A percentile compares a stretch with the other conserved stretches of the same genome.
Evolutionary conservation across 1,284 basidiomycete genomes (phyloP).

Genomic region (Apiotrichum akiyoshidainum): DNA sequence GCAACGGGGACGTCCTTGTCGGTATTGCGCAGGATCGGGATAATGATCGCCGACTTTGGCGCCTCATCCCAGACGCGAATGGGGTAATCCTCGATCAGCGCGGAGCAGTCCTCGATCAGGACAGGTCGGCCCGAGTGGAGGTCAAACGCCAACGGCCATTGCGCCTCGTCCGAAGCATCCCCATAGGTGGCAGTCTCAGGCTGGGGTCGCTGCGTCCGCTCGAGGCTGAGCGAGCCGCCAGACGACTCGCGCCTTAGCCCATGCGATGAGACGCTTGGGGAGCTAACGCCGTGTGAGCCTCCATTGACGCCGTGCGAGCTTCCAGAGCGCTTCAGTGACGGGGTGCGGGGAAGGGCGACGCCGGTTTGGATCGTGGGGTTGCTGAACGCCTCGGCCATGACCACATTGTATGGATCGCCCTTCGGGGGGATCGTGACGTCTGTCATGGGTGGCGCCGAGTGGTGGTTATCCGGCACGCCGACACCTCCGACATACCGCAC

Average conservation of each 20-base stretch:
- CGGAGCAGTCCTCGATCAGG: conserved; percentile 43
- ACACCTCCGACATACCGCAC: conserved; percentile 29
- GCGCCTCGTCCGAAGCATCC: background rate
- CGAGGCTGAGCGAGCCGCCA: too few relatives aligned
- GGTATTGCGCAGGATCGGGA: conserved; percentile 47
- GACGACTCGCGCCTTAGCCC: too few relatives aligned
- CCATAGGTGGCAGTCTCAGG: too few relatives aligned
- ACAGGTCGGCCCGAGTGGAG: conserved; percentile 33
- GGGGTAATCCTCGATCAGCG: conserved; percentile 37
- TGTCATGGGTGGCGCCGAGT: conserved; percentile 25
- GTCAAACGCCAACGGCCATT: conserved; percentile 45
- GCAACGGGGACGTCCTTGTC: conserved; percentile 40
- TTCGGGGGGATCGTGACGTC: background rate
- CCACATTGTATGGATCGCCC: conserved; percentile 2
- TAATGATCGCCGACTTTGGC: conserved; percentile 46
- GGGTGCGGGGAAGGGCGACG: too few relatives aligned
- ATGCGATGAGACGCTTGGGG: too few relatives aligned
- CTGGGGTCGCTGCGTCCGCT: too few relatives aligned
- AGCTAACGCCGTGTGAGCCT: too few relatives aligned
- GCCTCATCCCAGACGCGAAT: conserved; percentile 48
- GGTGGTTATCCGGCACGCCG: conserved; percentile 44
- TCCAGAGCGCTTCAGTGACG: too few relatives aligned
- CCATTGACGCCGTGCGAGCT: too few relatives aligned
- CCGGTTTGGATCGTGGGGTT: background rate
- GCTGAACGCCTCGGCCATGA: conserved; percentile 14